Percentiles rank a stretch among this genome's conserved stretches.
Evolutionary conservation across 2,329 filamentous ascomycete genomes (phyloP).

Genomic region (Monosporascus ibericus): DNA sequence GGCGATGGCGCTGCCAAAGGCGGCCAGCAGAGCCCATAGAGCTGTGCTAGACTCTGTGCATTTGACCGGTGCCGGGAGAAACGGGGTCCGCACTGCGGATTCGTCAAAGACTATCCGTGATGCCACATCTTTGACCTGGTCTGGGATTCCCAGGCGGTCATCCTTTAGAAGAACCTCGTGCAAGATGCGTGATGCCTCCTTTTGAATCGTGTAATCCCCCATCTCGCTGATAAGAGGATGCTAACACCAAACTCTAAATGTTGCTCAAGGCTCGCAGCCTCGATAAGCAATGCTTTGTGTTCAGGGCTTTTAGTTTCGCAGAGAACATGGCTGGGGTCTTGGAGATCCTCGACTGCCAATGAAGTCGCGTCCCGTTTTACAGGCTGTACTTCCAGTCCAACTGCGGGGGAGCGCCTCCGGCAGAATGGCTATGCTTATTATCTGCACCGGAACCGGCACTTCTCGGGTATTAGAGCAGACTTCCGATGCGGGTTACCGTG

Average conservation of each 20-base stretch:
- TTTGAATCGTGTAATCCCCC: constrained; percentile 20
- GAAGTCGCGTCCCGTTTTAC: neutral
- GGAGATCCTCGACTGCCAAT: neutral
- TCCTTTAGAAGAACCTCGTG: constrained; percentile 18
- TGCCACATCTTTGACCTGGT: constrained; percentile 14
- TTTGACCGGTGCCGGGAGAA: constrained; percentile 23
- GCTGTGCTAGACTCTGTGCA: constrained; percentile 24
- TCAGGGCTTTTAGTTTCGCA: too few species aligned
- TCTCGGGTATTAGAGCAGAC: neutral
- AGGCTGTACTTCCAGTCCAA: neutral
- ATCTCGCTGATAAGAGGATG: neutral
- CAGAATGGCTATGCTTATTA: neutral
- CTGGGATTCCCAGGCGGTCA: constrained; percentile 18
- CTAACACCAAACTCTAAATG: too few species aligned
- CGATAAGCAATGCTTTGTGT: too few species aligned
- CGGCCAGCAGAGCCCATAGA: constrained; percentile 23
- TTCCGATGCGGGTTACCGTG: neutral
- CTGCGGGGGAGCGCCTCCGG: neutral
- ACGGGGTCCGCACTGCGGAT: constrained; percentile 15
- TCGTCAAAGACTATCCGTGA: constrained; percentile 19
- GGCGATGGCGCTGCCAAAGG: constrained; percentile 22
- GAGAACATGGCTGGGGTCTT: too few species aligned
- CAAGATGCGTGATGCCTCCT: constrained; percentile 24
- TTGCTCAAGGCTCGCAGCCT: too few species aligned
- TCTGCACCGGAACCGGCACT: neutral